Evolutionary conservation across 1,284 basidiomycete genomes (phyloP).

Genomic region (Stygiomarasmius scandens): DNA sequence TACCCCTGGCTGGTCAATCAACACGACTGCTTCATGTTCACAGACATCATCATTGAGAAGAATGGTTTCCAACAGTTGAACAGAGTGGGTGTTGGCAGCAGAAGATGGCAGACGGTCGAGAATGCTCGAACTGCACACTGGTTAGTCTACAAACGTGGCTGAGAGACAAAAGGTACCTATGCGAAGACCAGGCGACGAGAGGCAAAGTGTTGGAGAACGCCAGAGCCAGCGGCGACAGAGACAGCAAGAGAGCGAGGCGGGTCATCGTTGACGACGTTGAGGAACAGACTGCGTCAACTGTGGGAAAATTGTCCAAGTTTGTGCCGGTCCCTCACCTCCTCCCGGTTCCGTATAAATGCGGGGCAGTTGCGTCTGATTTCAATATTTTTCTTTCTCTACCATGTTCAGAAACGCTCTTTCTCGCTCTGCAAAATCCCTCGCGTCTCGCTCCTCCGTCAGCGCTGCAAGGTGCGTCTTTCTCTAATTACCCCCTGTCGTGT

Average conservation of each 20-base stretch:
- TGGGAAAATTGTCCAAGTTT: background rate
- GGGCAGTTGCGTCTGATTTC: slow-evolving; percentile 11
- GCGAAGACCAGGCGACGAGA: slow-evolving; percentile 71
- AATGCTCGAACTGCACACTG: slow-evolving; percentile 44
- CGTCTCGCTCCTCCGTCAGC: background rate
- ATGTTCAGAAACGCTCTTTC: slow-evolving; percentile 27
- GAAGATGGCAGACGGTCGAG: slow-evolving; percentile 43
- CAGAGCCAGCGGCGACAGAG: slow-evolving; percentile 47
- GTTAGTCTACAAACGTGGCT: background rate
- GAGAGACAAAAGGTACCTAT: slow-evolving; percentile 40
- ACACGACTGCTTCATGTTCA: slow-evolving; percentile 61
- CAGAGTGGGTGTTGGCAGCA: slow-evolving; percentile 31
- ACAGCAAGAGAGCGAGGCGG: slow-evolving; percentile 19
- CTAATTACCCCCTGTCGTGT: background rate
- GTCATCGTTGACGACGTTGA: slow-evolving; percentile 15
- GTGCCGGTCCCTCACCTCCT: background rate
- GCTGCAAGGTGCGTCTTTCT: slow-evolving; percentile 4
- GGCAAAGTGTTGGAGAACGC: slow-evolving; percentile 65
- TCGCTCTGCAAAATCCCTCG: slow-evolving; percentile 10
- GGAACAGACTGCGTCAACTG: background rate
- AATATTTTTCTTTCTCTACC: slow-evolving; percentile 2
- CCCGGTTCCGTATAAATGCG: background rate
- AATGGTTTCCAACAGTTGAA: slow-evolving; percentile 46
- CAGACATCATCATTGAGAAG: slow-evolving; percentile 54
- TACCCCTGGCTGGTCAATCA: slow-evolving; percentile 73